phyloP scores from a whole-genome alignment of 2,329 filamentous ascomycete species.

The Aspergillus jensenii region DNA sequence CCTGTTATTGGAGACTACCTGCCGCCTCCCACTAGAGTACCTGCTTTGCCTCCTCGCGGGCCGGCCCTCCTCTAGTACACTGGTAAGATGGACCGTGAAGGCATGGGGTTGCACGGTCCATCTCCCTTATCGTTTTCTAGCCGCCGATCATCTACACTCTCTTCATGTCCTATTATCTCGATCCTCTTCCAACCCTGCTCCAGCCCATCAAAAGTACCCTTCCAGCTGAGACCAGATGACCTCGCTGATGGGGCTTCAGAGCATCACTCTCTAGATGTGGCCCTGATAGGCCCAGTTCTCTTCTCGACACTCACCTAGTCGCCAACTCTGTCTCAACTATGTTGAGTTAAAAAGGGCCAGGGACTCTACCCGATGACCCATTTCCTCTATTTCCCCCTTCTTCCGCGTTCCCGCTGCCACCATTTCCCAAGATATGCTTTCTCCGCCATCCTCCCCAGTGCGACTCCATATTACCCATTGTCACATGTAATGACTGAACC shows the following conservation, averaged over 20 bases:
- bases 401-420: background rate
- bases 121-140: slow-evolving; percentile 8
- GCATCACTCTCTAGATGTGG: background rate
- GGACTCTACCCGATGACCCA: background rate
- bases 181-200: background rate
- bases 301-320: background rate
- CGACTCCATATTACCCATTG: slow-evolving; percentile 8
- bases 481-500: slow-evolving; percentile 11
- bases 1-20: slow-evolving; percentile 10
- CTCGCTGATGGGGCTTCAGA: slow-evolving; percentile 5
- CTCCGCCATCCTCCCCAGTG: background rate
- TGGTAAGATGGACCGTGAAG: background rate
- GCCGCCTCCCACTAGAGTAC: slow-evolving; percentile 9
- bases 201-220: slow-evolving; percentile 6
- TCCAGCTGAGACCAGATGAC: slow-evolving; percentile 7
- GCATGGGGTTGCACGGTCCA: slow-evolving; percentile 16
- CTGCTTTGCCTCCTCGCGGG: slow-evolving; percentile 9
- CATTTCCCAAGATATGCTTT: background rate
- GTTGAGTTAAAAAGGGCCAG: background rate
- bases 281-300: slow-evolving; percentile 4
- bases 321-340: slow-evolving; percentile 5
- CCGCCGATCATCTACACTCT: slow-evolving; percentile 9
- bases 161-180: background rate
- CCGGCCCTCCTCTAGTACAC: slow-evolving; percentile 10
- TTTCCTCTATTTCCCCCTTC: background rate